Evolutionary conservation across 768 basidiomycete species (phyloP), one percentile per base, ranked within the genome.

Genomic region (Phlegmacium glaucopus): DNA sequence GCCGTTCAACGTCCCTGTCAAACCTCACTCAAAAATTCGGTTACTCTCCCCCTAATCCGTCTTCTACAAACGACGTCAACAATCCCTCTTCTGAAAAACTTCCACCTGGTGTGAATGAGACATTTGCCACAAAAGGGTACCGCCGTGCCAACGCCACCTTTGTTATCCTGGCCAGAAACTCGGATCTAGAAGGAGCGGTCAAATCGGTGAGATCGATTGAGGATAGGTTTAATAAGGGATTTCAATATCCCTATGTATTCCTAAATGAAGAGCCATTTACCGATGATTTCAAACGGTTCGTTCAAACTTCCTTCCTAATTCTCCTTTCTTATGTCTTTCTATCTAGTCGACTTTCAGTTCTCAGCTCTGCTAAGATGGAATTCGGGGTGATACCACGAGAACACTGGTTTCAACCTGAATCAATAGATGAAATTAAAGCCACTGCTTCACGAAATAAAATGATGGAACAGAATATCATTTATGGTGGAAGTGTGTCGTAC

Each of bases 231-330:
- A 95, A 95, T 67, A 72, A 75, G 44, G 77, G 77, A 55, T 85
- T 80, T 51, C 69, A 74, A 35, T 94, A 95, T 59, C 89, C 90
- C 4, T 94, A 87, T 66, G 83, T 90, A 28, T 81, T 95, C 65
- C 71, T 95, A 52, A 94, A 94, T 58, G 91, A 95, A 46, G 81
- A 79, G 52, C 74, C 76, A 1, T 94, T 94, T 61, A 74, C 80
- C 16, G 82, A 84, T 7, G 79, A 82, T 22, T 93, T 93, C 68
- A 89, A 84, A 59, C 67, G 67, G 80, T 85, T 56, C 46, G 78
- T 59, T 6, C 48, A n/a, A n/a, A 40, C 13, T 32, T 36, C 28
- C 45, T 47, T 34, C 25, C 17, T 44, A 44, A 15, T 42, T 3
- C 39, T 26, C 17, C 16, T 16, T 47, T 38, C 32, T n/a, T n/a